Conservation (phyloP, 2,329 filamentous ascomycete genomes). For the Microdochium bolleyi region DNA sequence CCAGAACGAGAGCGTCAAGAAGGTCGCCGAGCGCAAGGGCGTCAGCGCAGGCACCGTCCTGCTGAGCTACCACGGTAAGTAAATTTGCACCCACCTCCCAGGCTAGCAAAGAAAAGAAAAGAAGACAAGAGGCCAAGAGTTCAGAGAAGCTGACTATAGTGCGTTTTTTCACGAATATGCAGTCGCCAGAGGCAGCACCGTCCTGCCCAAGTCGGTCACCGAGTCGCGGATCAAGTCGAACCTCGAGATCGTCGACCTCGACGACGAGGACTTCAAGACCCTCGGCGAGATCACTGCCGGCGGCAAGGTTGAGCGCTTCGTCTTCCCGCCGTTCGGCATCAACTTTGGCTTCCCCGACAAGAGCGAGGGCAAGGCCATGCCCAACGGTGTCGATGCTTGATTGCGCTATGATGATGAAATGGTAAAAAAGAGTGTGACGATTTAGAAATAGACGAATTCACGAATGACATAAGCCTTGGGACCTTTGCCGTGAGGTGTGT, state of each 20-base stretch:
- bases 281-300: slow-evolving; percentile 47
- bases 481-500: too few relatives aligned
- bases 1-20: slow-evolving; percentile 52
- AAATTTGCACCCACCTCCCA: too few relatives aligned
- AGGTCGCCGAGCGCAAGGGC: slow-evolving; percentile 56
- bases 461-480: slow-evolving; percentile 1
- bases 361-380: slow-evolving; percentile 20
- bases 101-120: too few relatives aligned
- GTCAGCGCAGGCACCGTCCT: slow-evolving; percentile 55
- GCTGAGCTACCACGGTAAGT: slow-evolving; percentile 64
- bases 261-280: slow-evolving; percentile 51
- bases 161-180: not conserved
- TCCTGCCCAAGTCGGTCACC: slow-evolving; percentile 67
- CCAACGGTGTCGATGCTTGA: slow-evolving; percentile 12
- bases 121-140: too few relatives aligned
- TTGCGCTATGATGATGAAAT: too few relatives aligned
- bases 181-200: slow-evolving; percentile 63
- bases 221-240: slow-evolving; percentile 63
- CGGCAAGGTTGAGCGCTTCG: slow-evolving; percentile 50
- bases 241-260: slow-evolving; percentile 56
- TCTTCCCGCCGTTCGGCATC: slow-evolving; percentile 62
- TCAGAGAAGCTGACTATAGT: too few relatives aligned
- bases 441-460: not conserved
- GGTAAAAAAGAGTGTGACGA: not conserved
- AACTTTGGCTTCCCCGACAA: slow-evolving; percentile 70